A percentile compares a stretch with the other conserved stretches of the same genome.
phyloP scores from a whole-genome alignment of 1,284 basidiomycete genomes.

The Ceratobasidium sp. region DNA sequence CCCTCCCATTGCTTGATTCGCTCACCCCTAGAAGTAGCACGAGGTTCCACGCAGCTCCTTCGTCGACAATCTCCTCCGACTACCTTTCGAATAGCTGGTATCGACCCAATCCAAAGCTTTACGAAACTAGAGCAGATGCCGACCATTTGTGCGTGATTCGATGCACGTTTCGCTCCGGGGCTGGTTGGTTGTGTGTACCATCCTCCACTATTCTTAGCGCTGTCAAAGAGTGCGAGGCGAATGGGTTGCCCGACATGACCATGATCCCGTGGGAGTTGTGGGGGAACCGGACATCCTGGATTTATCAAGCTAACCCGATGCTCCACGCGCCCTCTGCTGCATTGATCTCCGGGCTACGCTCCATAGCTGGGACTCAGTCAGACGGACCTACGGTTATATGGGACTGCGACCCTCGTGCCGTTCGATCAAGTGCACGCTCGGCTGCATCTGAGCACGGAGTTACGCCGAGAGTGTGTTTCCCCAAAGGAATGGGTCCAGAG shows the following conservation, averaged over 20 bases:
- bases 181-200: neutral
- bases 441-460: neutral
- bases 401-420: neutral
- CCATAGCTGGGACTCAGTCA: neutral
- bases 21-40: neutral
- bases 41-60: neutral
- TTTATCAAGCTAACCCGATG: neutral
- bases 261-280: slow-evolving; percentile 5
- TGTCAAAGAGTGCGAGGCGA: neutral
- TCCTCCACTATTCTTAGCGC: slow-evolving; percentile 5
- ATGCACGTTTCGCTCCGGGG: neutral
- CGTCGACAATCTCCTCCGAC: neutral
- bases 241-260: neutral
- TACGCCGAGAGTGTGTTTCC: neutral
- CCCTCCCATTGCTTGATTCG: neutral
- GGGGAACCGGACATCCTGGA: slow-evolving; percentile 6
- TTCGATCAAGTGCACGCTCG: neutral
- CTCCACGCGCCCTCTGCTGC: too few species aligned
- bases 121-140: neutral
- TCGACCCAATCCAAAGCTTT: slow-evolving; percentile 9
- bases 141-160: slow-evolving; percentile 8
- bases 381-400: neutral
- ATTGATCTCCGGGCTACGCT: neutral
- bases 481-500: neutral
- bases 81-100: neutral